phyloP scores from a whole-genome alignment of 2,329 filamentous ascomycete genomes.

The Cladosporium oxysporum region DNA sequence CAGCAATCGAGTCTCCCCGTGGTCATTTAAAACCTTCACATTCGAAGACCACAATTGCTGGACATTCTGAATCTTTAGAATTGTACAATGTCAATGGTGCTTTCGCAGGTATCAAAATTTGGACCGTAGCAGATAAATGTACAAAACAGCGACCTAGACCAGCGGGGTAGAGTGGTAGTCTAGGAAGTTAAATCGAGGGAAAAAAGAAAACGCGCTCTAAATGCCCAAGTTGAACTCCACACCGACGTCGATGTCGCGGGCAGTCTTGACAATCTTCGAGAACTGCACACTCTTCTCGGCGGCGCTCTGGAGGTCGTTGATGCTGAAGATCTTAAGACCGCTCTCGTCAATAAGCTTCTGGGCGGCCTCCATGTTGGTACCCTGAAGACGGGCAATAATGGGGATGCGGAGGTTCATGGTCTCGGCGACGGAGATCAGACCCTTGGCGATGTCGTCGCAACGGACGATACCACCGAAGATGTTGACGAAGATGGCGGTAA shows the following conservation, averaged over 20 bases:
- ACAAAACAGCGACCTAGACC: slow-evolving; percentile 11
- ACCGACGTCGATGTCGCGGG: slow-evolving; percentile 94
- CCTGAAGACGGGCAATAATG: slow-evolving; percentile 95
- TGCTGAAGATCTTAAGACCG: slow-evolving; percentile 99
- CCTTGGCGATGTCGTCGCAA: slow-evolving; percentile 95
- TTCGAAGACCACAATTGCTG: background rate
- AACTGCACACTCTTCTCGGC: slow-evolving; percentile 99
- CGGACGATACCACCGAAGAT: slow-evolving; percentile 99
- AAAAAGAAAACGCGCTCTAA: slow-evolving; percentile 50
- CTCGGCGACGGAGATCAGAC: slow-evolving; percentile 92
- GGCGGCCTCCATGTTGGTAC: slow-evolving; percentile 95
- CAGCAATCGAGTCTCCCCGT: background rate
- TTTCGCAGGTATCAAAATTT: slow-evolving; percentile 21
- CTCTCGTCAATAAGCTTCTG: slow-evolving; percentile 93
- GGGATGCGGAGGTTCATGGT: slow-evolving; percentile 94
- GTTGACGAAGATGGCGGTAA: slow-evolving; percentile 99
- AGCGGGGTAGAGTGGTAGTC: background rate
- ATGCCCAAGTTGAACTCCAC: slow-evolving; percentile 95
- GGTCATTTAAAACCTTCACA: too few relatives aligned
- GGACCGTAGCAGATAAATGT: slow-evolving; percentile 19
- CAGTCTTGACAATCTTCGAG: slow-evolving; percentile 98
- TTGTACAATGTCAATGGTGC: slow-evolving; percentile 12
- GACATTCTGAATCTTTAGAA: background rate
- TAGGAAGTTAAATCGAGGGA: slow-evolving; percentile 5
- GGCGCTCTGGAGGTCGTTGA: slow-evolving; percentile 94